Evolutionary conservation across 2,329 filamentous ascomycete species (phyloP), one percentile per base, ranked within the genome.

Genomic region (Aspergillus hiratsukae): DNA sequence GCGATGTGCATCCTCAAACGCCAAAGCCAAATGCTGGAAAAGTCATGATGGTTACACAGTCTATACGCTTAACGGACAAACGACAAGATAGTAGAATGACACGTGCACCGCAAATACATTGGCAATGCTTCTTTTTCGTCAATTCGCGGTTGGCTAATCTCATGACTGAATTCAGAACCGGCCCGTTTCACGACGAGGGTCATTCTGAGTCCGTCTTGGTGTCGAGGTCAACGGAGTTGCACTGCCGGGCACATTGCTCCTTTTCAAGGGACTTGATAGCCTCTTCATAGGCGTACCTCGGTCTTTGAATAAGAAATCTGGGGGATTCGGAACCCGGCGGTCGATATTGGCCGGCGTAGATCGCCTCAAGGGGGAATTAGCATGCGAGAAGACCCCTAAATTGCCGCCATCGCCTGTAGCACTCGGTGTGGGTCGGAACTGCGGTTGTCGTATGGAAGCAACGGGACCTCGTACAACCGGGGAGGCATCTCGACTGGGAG

Each of bases 321-420:
- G 73, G 51, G 68, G 72, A 63, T 66, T 73, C 63, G 79, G 77
- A 55, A 68, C 61, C 55, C 69, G 69, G 19, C 67, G 68, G 19
- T 76, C 71, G 51, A 78, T 71, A 52, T 79, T 89, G 73, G 73
- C 84, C 73, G 77, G 90, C 64, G 79, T 85, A 1, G 89, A 81
- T 71, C 96, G 96, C 66, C 91, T 88, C 11, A 97, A 73, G 0
- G 93, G 93, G 10, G 90, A 96, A 43, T 87, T 88, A 5, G 86
- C 86, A 70, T 96, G 90, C 5, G 83, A 87, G 71, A 87, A 91
- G 1, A 95, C 81, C 14, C 92, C 91, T 51, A 96, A 78, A 68
- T 83, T 93, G 2, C 92, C 91, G 17, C 91, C 91, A 68, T 87
- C 85, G 9, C 83, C 80, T 19, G 69, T 69, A 23, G 67, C 66